A percentile compares a stretch with the other conserved stretches of the same genome.
These are phyloP conservation scores for Collybia mongolica DNA, from an alignment of 768 basidiomycete species.

Conservation along the genomic window DNA sequence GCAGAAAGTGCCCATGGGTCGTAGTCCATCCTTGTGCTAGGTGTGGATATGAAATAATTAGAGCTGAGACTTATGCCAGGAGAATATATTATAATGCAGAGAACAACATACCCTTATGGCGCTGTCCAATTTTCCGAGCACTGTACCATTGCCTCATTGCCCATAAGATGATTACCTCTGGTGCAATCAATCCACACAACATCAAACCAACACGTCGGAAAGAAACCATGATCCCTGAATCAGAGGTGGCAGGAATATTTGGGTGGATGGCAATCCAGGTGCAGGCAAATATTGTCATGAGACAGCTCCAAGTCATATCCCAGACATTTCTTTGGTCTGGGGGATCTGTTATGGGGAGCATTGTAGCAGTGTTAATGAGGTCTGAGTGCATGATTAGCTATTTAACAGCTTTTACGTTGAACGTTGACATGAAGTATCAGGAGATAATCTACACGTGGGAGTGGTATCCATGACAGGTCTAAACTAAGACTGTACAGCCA, in stretches of 20 bases:
- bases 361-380: too few relatives aligned
- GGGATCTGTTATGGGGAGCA: too few relatives aligned
- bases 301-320: slow-evolving; percentile 2
- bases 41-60: too few relatives aligned
- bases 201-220: background rate
- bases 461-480: too few relatives aligned
- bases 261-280: background rate
- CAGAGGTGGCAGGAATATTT: background rate
- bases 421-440: too few relatives aligned
- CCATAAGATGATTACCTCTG: slow-evolving; percentile 1
- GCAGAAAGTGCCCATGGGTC: slow-evolving; percentile 1
- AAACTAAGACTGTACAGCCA: too few relatives aligned
- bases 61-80: too few relatives aligned
- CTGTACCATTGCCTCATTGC: slow-evolving; percentile 2
- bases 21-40: slow-evolving; percentile 2
- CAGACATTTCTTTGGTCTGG: background rate
- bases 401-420: too few relatives aligned
- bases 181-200: background rate
- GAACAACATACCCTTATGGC: background rate
- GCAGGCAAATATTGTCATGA: slow-evolving; percentile 1
- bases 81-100: background rate
- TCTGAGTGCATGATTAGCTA: too few relatives aligned
- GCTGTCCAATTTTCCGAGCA: background rate
- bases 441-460: too few relatives aligned
- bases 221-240: background rate